A percentile compares a stretch with the other conserved stretches of the same genome.
Conservation (phyloP, 345 rosid species). For the Eucalyptus virginea region DNA sequence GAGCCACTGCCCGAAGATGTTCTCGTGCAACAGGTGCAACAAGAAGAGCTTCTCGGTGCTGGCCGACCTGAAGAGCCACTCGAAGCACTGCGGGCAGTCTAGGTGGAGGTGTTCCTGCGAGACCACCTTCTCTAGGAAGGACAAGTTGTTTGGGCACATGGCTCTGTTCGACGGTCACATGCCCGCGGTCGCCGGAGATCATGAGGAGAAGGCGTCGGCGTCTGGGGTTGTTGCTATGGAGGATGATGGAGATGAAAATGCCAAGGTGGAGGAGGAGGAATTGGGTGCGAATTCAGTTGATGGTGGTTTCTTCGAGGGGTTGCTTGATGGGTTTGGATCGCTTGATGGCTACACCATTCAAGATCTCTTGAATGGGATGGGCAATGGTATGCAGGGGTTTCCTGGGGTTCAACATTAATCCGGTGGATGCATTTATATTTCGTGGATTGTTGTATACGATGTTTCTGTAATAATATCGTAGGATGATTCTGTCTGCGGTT, state of each 20-base stretch:
- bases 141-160: constrained; percentile 66
- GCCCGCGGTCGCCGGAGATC: constrained; percentile 28
- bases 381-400: neutral
- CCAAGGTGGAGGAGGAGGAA: neutral
- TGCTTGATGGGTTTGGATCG: constrained; percentile 33
- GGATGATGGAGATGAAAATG: neutral
- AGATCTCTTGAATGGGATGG: constrained; percentile 15
- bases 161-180: constrained; percentile 68
- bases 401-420: neutral
- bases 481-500: neutral
- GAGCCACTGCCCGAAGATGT: constrained; percentile 73
- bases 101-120: constrained; percentile 66
- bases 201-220: neutral
- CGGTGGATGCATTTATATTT: neutral
- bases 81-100: constrained; percentile 52
- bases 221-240: neutral
- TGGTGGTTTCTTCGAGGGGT: constrained; percentile 15
- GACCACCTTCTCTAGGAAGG: constrained; percentile 57
- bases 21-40: constrained; percentile 36
- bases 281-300: neutral
- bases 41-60: constrained; percentile 52
- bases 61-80: constrained; percentile 56
- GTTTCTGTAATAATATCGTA: neutral
- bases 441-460: neutral
- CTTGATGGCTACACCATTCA: constrained; percentile 19